phyloP scores from a whole-genome alignment of 768 basidiomycete species.

The Ramaria rubella region DNA sequence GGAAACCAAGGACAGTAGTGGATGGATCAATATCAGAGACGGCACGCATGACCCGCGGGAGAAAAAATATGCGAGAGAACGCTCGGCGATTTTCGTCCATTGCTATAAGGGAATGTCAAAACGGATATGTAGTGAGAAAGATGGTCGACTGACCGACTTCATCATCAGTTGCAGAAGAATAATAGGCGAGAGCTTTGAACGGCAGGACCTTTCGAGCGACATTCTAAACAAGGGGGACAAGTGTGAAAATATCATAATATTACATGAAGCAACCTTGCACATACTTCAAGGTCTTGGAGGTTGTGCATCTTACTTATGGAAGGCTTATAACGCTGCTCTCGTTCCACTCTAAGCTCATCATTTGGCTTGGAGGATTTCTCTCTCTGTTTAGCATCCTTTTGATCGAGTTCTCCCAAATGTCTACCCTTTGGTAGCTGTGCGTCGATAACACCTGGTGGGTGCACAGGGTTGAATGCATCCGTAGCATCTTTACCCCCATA shows the following conservation, averaged over 20 bases:
- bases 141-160: conserved; percentile 54
- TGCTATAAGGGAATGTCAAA: conserved; percentile 35
- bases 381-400: conserved; percentile 35
- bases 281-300: conserved; percentile 77
- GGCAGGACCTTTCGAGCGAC: conserved; percentile 69
- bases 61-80: conserved; percentile 84
- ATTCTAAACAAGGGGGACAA: conserved; percentile 35
- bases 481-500: conserved; percentile 88
- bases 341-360: conserved; percentile 63
- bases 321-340: conserved; percentile 54
- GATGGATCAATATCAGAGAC: conserved; percentile 62
- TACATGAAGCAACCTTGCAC: background rate
- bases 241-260: too few relatives aligned
- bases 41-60: conserved; percentile 70
- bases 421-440: conserved; percentile 63
- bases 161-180: conserved; percentile 82
- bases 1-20: conserved; percentile 66
- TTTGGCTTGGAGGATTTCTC: conserved; percentile 43
- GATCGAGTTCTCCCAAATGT: conserved; percentile 62
- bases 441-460: conserved; percentile 75
- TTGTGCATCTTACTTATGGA: conserved; percentile 65
- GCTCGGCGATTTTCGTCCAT: conserved; percentile 66
- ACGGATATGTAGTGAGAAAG: background rate
- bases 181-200: conserved; percentile 74
- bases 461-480: conserved; percentile 68